Base-by-base conservation (phyloP, 306 rosid genomes). In the Comarum palustre region DNA sequence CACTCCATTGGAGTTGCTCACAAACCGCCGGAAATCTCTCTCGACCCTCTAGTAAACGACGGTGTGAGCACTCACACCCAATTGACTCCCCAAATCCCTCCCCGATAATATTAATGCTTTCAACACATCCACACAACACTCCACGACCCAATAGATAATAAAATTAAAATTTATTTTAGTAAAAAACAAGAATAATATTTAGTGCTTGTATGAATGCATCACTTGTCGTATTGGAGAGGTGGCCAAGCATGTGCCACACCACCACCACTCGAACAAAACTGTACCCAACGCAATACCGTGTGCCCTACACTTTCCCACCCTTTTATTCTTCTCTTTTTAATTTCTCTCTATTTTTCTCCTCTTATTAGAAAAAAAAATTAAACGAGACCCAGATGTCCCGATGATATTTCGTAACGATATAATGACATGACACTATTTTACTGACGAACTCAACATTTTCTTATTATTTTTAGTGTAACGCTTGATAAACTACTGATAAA, bases 181-280 rank as follows among this genome's bases (percentile, higher is more conserved):
- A 66, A 32, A 48, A 63, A 45, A 22, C 54, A 78, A 54, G 11
- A 78, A 83, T 57, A 71, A 34, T 52, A 67, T 2, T 34, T 70
- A 66, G 83, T 78, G 96, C 86, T 89, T 78, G 76, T 76, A 83
- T 61, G 87, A 81, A 81, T 65, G 85, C 50, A 74, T 78, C 6
- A 41, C 66, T 68, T 78, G 89, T 83, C 86, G 72, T 61, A 54
- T 59, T 41, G 65, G 75, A 63, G 62, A 32, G 59, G 83, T 80
- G 96, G 91, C 82, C 15, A 72, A 80, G 84, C 90, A 85, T 80
- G 91, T 86, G 94, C 86, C 84, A 77, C 91, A 77, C 57, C 29
- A n/a, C 83, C 45, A 41, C 66, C 67, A 72, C 85, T 63, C 63
- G 65, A 64, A 51, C 64, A 27, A 57, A 77, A 74, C 63, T 60